phyloP scores from a whole-genome alignment of 2,329 filamentous ascomycete genomes.

The Colletotrichum gloeosporioides region DNA sequence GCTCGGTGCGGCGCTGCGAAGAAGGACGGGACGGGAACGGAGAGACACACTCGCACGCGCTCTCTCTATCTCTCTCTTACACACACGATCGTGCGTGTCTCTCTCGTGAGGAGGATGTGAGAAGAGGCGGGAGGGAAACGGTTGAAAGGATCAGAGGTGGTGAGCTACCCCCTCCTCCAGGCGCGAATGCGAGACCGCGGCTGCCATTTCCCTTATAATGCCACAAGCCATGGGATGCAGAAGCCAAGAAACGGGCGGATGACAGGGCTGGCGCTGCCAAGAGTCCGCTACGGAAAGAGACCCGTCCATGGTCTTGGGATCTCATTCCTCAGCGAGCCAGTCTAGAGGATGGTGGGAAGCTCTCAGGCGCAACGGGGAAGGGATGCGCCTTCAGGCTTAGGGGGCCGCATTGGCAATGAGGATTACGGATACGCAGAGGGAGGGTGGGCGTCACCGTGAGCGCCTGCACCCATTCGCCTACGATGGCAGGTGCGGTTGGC shows the following conservation, averaged over 20 bases:
- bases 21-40: not conserved
- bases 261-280: constrained; percentile 20
- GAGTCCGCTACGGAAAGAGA: constrained; percentile 13
- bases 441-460: not conserved
- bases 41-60: not conserved
- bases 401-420: not conserved
- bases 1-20: not conserved
- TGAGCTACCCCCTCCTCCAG: not conserved
- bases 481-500: not conserved
- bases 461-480: not conserved
- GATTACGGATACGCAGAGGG: not conserved
- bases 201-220: constrained; percentile 19
- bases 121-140: not conserved
- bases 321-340: constrained; percentile 3
- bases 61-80: not conserved
- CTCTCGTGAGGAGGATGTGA: not conserved
- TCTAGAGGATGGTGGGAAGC: not conserved
- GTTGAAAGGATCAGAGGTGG: not conserved
- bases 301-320: constrained; percentile 12
- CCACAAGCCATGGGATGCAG: not conserved
- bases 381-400: not conserved
- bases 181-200: constrained; percentile 2
- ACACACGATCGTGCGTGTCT: not conserved
- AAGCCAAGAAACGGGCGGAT: constrained; percentile 14
- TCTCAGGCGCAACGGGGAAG: not conserved